These are phyloP conservation scores for Artomyces pyxidatus DNA, from an alignment of 768 basidiomycete genomes.

Conservation along the genomic window DNA sequence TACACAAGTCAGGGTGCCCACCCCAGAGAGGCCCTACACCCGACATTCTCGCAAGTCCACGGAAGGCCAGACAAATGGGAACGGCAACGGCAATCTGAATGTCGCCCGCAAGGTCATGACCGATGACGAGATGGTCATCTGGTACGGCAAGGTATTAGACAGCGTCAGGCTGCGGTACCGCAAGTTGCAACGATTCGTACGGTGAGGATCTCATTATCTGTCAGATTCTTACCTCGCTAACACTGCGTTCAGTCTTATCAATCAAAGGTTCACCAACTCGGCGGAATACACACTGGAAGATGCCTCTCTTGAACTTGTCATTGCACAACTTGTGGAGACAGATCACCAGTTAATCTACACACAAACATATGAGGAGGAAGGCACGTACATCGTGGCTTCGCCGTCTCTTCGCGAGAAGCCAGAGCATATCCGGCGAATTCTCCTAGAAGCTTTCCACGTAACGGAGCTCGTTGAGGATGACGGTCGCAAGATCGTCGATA, in stretches of 20 bases:
- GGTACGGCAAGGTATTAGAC: constrained; percentile 92
- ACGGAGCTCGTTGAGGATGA: constrained; percentile 50
- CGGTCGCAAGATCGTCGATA: constrained; percentile 37
- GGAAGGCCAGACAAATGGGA: background rate
- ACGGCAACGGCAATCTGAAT: background rate
- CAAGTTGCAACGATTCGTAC: constrained; percentile 88
- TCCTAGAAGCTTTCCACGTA: constrained; percentile 80
- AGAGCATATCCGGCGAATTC: constrained; percentile 67
- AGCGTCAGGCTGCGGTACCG: constrained; percentile 87
- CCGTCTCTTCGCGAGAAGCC: constrained; percentile 67
- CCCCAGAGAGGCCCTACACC: constrained; percentile 19
- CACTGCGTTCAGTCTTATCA: constrained; percentile 67
- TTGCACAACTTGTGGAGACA: constrained; percentile 67
- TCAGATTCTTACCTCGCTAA: constrained; percentile 4
- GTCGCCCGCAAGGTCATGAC: constrained; percentile 45
- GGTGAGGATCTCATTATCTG: constrained; percentile 36
- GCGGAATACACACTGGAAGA: constrained; percentile 82
- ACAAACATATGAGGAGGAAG: constrained; percentile 77
- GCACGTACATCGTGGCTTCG: constrained; percentile 84
- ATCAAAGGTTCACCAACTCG: constrained; percentile 88
- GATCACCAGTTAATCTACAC: constrained; percentile 96
- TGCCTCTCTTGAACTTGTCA: constrained; percentile 68
- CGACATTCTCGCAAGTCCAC: background rate
- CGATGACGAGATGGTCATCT: constrained; percentile 72
- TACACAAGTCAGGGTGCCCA: constrained; percentile 78